Base-by-base conservation (phyloP, 192 early-diverging fungal species). In the Dissophora ornata region DNA sequence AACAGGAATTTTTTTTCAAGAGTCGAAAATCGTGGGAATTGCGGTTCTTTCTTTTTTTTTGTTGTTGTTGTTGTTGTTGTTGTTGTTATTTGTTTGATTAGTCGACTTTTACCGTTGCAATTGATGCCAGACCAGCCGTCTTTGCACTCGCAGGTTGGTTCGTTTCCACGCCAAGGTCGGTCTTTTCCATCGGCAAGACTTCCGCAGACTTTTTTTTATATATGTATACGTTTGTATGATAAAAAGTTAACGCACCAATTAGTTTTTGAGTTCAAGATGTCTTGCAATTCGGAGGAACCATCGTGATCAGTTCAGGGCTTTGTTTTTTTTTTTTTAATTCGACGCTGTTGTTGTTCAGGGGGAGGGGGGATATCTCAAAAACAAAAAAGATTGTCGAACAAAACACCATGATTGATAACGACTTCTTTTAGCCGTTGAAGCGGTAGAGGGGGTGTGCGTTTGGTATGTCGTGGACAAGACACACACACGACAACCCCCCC, bases 121-220 rank as follows among this genome's bases (percentile, higher is more conserved):
- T 97, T 97, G 71, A 94, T 93, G 42, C 96, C 96, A 40, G 87
- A 89, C 96, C 96, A 97, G 18, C 94, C 94, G 21, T 92, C 90
- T 29, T 87, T 79, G 67, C 96, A 97, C 33, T 89, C 81, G 61
- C 94, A 95, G 4, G 85, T 65, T 24, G 79, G 80, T 30, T 75
- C 82, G 47, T 83, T 73, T 30, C 60, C 47, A 41, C 90, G 82
- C 5, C 79, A 82, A 12, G 80, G 81, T 15, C 91, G 86, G 26
- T 88, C 84, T 15, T 60, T 77, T n/a, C 89, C 88, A 62, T 89
- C 90, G 0, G 88, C 66, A 8, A 92, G 84, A 30, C 89, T 88
- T 55, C 89, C 86, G 54, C 93, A 96, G 16, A 91, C 92, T 95
- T 38, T n/a, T n/a, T n/a, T n/a, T n/a, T n/a, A n/a, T n/a, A n/a